phyloP scores from a whole-genome alignment of 352 stramenopile genomes.

The Pythium sukuiense region DNA sequence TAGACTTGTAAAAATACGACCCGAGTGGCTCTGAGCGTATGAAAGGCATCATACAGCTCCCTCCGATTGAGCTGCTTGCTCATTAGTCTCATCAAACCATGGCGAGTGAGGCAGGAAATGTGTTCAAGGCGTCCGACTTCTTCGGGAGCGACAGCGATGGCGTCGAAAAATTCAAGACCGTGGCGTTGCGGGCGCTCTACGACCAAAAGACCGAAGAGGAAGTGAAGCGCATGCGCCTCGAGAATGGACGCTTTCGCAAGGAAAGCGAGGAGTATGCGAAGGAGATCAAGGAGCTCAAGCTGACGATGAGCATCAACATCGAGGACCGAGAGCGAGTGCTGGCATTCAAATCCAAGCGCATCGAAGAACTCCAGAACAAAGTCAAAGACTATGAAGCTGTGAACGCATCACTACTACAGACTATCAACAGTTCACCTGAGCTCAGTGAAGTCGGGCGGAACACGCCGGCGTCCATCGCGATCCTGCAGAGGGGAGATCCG shows the following conservation, averaged over 20 bases:
- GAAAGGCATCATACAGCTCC: too few relatives aligned
- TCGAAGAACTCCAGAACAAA: conserved; percentile 59
- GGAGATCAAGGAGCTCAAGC: conserved; percentile 44
- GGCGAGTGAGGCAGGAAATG: conserved; percentile 4
- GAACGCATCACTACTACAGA: conserved; percentile 50
- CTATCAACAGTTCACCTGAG: conserved; percentile 34
- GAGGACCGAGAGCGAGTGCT: conserved; percentile 68
- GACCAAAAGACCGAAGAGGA: conserved; percentile 71
- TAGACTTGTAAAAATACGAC: conserved; percentile 6
- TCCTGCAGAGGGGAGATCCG: conserved; percentile 39
- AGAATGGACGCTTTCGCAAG: conserved; percentile 40
- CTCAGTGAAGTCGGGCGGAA: conserved; percentile 23
- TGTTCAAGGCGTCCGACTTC: conserved; percentile 47
- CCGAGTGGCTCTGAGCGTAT: background rate
- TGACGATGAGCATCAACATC: conserved; percentile 50
- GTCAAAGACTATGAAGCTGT: conserved; percentile 49
- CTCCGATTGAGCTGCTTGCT: too few relatives aligned
- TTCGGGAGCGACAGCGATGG: conserved; percentile 51
- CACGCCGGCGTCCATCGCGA: conserved; percentile 37
- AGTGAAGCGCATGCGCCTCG: conserved; percentile 39
- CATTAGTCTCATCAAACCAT: background rate
- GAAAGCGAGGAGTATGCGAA: conserved; percentile 35
- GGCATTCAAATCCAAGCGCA: conserved; percentile 64
- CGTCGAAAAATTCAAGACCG: conserved; percentile 64
- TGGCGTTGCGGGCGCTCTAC: conserved; percentile 61